phyloP scores from a whole-genome alignment of 2,329 filamentous ascomycete genomes.

The Exophiala aquamarina region DNA sequence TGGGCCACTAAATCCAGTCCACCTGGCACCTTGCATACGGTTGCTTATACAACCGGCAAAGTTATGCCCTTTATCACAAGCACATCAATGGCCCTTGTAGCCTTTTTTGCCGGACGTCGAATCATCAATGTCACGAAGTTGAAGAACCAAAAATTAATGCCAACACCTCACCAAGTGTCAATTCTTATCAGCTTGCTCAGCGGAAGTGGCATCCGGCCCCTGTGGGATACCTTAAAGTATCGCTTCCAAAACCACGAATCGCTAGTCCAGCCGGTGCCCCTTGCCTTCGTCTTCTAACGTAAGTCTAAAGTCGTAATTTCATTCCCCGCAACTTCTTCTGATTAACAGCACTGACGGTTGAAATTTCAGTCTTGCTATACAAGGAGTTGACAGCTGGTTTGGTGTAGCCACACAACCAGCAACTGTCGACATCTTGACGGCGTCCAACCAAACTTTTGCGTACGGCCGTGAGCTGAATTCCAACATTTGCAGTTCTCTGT shows the following conservation, averaged over 20 bases:
- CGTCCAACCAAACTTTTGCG: not conserved
- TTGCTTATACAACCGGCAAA: conserved; percentile 20
- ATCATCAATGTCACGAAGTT: conserved; percentile 17
- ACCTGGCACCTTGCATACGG: conserved; percentile 16
- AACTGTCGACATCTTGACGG: conserved; percentile 4
- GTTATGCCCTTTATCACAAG: conserved; percentile 23
- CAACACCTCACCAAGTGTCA: conserved; percentile 16
- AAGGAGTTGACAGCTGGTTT: conserved; percentile 8
- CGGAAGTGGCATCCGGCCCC: conserved; percentile 11
- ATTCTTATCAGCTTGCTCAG: conserved; percentile 13
- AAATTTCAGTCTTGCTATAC: conserved; percentile 4
- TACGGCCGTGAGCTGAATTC: conserved; percentile 5
- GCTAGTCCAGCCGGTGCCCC: conserved; percentile 12
- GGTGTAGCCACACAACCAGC: conserved; percentile 2
- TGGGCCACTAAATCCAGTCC: conserved; percentile 1
- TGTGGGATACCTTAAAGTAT: conserved; percentile 12
- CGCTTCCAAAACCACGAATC: conserved; percentile 9
- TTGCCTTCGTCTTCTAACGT: conserved; percentile 19
- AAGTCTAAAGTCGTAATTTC: not conserved
- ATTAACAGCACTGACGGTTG: not conserved
- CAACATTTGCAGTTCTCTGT: not conserved
- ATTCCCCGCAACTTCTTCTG: no score
- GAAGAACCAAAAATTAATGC: conserved; percentile 9
- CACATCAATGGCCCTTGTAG: conserved; percentile 19
- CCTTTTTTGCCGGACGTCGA: conserved; percentile 21